Base-by-base conservation (phyloP, 306 rosid genomes). In the Amphicarpaea edgeworthii region DNA sequence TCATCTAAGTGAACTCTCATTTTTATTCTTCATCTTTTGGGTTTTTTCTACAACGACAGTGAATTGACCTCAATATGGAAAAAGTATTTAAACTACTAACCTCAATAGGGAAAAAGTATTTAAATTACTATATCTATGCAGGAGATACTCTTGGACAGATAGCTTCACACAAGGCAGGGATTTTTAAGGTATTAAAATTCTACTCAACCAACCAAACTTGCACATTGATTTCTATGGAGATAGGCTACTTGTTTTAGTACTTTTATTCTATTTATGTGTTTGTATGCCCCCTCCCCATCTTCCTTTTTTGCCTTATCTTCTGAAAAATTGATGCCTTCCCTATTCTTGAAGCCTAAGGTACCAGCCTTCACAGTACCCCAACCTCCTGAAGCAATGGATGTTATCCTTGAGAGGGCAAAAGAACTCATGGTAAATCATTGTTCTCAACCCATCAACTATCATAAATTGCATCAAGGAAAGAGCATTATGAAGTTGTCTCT, bases 121-220 rank as follows among this genome's bases (percentile, higher is more conserved):
- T 8, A 43, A 64, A 38, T 8, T 50, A 61, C 65, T 20, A n/a
- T 59, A 73, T 26, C 58, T 42, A 16, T 84, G 67, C 87, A 91
- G 97, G 97, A 61, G 73, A 90, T 65, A 85, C 91, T 14, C 87
- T 91, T 51, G 83, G 77, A 59, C 68, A 78, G 84, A 89, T 89
- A 79, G 95, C 95, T 73, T 83, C 83, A 43, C 93, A 91, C 78
- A 91, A 91, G 84, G 93, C 97, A 70, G 93, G 97, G 57, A 87
- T 91, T 73, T 84, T 89, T 69, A 88, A 89, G 97, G 97, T 91
- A 75, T 57, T 69, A 53, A 81, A 64, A 26, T 63, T 70, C 47
- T 75, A 53, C 53, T 30, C 10, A 9, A 60, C 79, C 66, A 43
- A 45, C 78, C 83, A 30, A 81, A 77, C 77, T 62, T 73, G 50